Percentiles rank a stretch among this genome's conserved stretches.
Conservation (phyloP, 129 eudicot genomes). For the Lactuca sativa region DNA sequence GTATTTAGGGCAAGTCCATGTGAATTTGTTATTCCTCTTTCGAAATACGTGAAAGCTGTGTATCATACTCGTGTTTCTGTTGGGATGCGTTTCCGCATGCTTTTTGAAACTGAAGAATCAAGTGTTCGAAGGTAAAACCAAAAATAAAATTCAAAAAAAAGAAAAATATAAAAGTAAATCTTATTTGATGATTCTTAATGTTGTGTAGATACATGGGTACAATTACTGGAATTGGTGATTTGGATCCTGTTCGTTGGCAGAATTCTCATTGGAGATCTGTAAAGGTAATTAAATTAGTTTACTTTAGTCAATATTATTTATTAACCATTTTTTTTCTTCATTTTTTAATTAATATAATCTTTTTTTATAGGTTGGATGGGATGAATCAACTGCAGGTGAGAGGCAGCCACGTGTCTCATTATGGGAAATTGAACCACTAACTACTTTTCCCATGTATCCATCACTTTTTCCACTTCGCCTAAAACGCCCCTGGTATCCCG, state of each 20-base stretch:
- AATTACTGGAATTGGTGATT: slow-evolving; percentile 86
- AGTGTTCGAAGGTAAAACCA: slow-evolving; percentile 82
- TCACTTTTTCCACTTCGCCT: slow-evolving; percentile 92
- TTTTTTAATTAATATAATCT: no score
- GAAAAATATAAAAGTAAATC: not conserved
- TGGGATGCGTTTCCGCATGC: slow-evolving; percentile 99
- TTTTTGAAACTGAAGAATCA: slow-evolving; percentile 98
- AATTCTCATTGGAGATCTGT: slow-evolving; percentile 99
- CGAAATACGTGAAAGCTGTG: slow-evolving; percentile 94
- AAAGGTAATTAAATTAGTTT: slow-evolving; percentile 47
- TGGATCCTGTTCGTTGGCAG: slow-evolving; percentile 95
- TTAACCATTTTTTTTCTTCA: not conserved
- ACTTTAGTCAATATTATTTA: not conserved
- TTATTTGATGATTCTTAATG: slow-evolving; percentile 17
- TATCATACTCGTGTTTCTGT: slow-evolving; percentile 97
- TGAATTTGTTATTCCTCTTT: slow-evolving; percentile 88
- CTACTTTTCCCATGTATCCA: slow-evolving; percentile 98
- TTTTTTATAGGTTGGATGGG: slow-evolving; percentile 90
- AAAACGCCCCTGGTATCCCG: slow-evolving; percentile 98
- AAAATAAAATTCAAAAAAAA: no score
- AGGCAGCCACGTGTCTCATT: slow-evolving; percentile 97
- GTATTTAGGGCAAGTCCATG: slow-evolving; percentile 91
- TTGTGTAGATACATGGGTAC: slow-evolving; percentile 94
- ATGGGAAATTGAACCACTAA: slow-evolving; percentile 98
- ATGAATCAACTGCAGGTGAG: slow-evolving; percentile 98